These are phyloP conservation scores for Botryosphaeria agaves DNA, from an alignment of 2,329 filamentous ascomycete species.

Conservation along the genomic window DNA sequence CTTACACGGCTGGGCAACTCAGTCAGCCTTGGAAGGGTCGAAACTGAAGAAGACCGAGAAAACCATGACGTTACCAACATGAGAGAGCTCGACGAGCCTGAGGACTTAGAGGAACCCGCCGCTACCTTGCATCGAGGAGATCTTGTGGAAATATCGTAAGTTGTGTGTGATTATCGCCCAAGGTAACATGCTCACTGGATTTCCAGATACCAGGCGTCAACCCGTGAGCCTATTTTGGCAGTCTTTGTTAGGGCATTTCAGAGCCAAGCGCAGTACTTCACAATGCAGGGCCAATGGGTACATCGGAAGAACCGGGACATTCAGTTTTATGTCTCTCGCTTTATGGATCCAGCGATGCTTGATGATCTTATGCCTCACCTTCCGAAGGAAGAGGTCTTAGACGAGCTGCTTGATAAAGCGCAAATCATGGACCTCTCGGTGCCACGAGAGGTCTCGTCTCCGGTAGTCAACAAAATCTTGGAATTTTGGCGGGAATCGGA, in stretches of 20 bases:
- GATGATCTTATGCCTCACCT: conserved; percentile 32
- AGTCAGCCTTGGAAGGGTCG: too few relatives aligned
- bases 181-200: background rate
- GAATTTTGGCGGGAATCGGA: conserved; percentile 26
- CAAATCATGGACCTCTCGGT: conserved; percentile 21
- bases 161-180: conserved; percentile 2
- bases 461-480: conserved; percentile 24
- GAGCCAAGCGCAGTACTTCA: conserved; percentile 28
- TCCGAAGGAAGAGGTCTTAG: conserved; percentile 22
- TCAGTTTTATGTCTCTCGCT: conserved; percentile 31
- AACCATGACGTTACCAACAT: conserved; percentile 8
- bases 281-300: conserved; percentile 31
- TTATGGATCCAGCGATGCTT: conserved; percentile 27
- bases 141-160: conserved; percentile 27
- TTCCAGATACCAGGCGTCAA: conserved; percentile 3
- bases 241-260: conserved; percentile 29
- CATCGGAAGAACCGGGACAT: conserved; percentile 20
- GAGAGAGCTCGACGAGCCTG: conserved; percentile 7
- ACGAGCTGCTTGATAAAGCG: conserved; percentile 17
- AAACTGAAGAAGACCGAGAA: conserved; percentile 1
- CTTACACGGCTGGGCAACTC: conserved; percentile 13
- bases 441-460: conserved; percentile 26
- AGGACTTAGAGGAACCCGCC: conserved; percentile 9
- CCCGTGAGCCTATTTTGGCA: conserved; percentile 26
- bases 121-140: conserved; percentile 25